phyloP scores from a whole-genome alignment of 2,329 filamentous ascomycete genomes.

The Colletotrichum sp. region DNA sequence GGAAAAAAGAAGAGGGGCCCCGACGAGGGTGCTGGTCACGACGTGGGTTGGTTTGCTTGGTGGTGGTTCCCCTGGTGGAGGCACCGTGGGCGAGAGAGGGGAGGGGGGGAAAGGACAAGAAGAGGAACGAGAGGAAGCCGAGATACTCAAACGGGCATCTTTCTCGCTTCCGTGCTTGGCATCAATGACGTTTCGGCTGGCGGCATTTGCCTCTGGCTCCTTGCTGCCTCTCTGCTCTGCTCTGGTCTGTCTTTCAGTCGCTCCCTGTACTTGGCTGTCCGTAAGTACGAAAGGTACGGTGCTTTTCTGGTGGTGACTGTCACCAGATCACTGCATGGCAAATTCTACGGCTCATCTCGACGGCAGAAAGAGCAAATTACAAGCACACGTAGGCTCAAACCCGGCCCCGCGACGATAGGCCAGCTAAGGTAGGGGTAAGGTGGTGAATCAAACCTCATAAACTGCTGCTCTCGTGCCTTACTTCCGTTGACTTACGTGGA shows the following conservation, averaged over 20 bases:
- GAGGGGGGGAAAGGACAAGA: not conserved
- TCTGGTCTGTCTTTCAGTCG: not conserved
- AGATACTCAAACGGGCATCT: slow-evolving; percentile 19
- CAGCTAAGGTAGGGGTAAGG: not conserved
- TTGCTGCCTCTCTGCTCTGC: not conserved
- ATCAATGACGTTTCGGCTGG: slow-evolving; percentile 22
- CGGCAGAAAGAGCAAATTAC: not conserved
- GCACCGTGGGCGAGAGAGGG: not conserved
- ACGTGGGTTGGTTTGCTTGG: not conserved
- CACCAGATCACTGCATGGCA: not conserved
- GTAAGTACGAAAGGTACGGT: not conserved
- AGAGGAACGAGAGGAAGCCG: slow-evolving; percentile 16
- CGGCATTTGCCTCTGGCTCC: slow-evolving; percentile 4
- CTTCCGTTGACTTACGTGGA: not conserved
- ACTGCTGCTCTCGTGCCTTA: not conserved
- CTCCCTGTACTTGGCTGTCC: not conserved
- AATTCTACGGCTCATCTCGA: not conserved
- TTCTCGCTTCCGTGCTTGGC: slow-evolving; percentile 22
- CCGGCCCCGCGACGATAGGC: not conserved
- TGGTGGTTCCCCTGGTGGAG: not conserved
- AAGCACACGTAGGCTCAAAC: not conserved
- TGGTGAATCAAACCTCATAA: not conserved
- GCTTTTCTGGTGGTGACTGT: not conserved
- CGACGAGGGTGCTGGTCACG: not conserved
- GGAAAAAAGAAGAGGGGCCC: not conserved